These are phyloP conservation scores for Naematelia encephala DNA, from an alignment of 768 basidiomycete genomes.

Conservation along the genomic window DNA sequence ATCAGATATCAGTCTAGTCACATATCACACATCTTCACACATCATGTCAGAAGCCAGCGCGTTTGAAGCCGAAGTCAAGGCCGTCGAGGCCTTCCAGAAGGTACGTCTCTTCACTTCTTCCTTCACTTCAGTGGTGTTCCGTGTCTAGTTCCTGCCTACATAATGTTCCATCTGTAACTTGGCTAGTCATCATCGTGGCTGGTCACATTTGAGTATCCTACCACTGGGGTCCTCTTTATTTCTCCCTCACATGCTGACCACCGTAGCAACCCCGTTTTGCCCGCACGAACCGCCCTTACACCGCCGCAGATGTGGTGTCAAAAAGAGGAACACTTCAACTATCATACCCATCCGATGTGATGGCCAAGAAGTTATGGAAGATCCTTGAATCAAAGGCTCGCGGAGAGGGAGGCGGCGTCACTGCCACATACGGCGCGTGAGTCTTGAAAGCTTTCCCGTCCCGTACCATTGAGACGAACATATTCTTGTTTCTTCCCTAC, in stretches of 20 bases:
- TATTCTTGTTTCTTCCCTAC: too few species aligned
- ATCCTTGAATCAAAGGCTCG: conserved; percentile 69
- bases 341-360: conserved; percentile 76
- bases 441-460: conserved; percentile 50
- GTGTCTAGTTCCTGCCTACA: neutral
- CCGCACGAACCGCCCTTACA: conserved; percentile 83
- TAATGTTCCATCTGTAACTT: neutral
- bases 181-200: too few species aligned
- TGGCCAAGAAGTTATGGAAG: conserved; percentile 80
- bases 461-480: neutral
- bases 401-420: conserved; percentile 53
- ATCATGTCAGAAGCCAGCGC: conserved; percentile 53
- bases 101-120: conserved; percentile 52
- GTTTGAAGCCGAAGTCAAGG: conserved; percentile 76
- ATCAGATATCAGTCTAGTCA: neutral
- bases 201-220: too few species aligned
- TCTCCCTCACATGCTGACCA: neutral
- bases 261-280: conserved; percentile 77
- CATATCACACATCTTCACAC: neutral
- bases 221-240: neutral
- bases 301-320: conserved; percentile 84
- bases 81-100: conserved; percentile 91
- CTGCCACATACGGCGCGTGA: conserved; percentile 97
- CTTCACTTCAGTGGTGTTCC: neutral
- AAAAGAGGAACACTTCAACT: conserved; percentile 86